phyloP scores from a whole-genome alignment of 192 early-diverging fungal species.

The Cladochytrium replicatum region DNA sequence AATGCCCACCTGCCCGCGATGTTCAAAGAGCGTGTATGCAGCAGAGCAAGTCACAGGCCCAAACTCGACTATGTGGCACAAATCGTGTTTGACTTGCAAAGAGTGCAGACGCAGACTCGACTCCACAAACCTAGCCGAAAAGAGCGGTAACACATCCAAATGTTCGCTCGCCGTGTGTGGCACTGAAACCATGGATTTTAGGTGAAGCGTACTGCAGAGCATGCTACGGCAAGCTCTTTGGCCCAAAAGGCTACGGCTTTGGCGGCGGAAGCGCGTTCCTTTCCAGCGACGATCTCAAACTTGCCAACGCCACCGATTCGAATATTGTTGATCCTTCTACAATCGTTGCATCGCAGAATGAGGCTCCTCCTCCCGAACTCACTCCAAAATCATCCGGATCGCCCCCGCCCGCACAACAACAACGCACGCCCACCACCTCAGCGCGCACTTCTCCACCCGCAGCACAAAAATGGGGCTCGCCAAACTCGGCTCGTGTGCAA shows the following conservation, averaged over 20 bases:
- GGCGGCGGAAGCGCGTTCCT: slow-evolving; percentile 20
- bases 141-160: slow-evolving; percentile 29
- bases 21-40: slow-evolving; percentile 31
- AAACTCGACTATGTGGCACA: slow-evolving; percentile 19
- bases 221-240: slow-evolving; percentile 41
- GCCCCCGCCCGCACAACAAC: slow-evolving; percentile 6
- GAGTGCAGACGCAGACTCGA: slow-evolving; percentile 37
- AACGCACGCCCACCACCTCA: background rate
- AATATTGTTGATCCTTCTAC: background rate
- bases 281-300: slow-evolving; percentile 10
- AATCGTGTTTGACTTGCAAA: slow-evolving; percentile 22
- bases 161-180: slow-evolving; percentile 23
- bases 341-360: background rate
- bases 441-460: slow-evolving; percentile 1
- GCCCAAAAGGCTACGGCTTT: slow-evolving; percentile 36
- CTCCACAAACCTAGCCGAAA: slow-evolving; percentile 36
- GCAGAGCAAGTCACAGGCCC: slow-evolving; percentile 22
- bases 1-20: slow-evolving; percentile 25
- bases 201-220: background rate
- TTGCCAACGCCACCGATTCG: background rate
- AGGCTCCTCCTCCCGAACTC: background rate
- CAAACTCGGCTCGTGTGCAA: slow-evolving; percentile 16
- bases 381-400: background rate
- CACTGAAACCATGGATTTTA: background rate
- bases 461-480: slow-evolving; percentile 1